Percentiles rank a stretch among this genome's conserved stretches.
Conservation (phyloP, 768 basidiomycete species). For the Kondoa malvinella region DNA sequence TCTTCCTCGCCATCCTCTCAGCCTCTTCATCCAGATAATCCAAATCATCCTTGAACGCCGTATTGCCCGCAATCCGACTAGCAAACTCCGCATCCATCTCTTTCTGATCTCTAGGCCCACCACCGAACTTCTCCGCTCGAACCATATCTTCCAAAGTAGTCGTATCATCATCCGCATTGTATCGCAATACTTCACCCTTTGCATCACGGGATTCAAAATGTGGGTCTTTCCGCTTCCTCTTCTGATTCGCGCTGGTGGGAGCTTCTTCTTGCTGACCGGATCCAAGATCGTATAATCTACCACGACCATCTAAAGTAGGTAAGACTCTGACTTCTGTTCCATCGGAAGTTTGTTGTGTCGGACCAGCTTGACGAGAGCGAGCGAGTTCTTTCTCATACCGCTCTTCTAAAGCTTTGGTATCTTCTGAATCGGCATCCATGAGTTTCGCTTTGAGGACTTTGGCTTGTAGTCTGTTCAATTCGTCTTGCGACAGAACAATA, state of each 20-base stretch:
- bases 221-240: constrained; percentile 48
- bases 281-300: constrained; percentile 66
- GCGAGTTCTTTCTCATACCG: constrained; percentile 60
- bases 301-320: constrained; percentile 70
- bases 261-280: constrained; percentile 38
- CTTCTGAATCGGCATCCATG: constrained; percentile 59
- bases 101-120: constrained; percentile 79
- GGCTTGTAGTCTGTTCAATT: constrained; percentile 81
- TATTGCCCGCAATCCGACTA: constrained; percentile 67
- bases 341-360: neutral
- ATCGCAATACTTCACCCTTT: constrained; percentile 72
- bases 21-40: constrained; percentile 97
- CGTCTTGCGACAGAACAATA: constrained; percentile 32
- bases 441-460: constrained; percentile 80
- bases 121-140: constrained; percentile 77
- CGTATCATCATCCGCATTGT: constrained; percentile 78
- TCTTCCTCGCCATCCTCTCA: constrained; percentile 73
- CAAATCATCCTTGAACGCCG: constrained; percentile 71
- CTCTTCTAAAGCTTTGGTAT: constrained; percentile 42
- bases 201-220: constrained; percentile 76
- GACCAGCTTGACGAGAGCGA: constrained; percentile 10
- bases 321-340: constrained; percentile 61
- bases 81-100: constrained; percentile 80
- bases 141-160: constrained; percentile 77
- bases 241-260: constrained; percentile 41